These are phyloP conservation scores for Penicillium sp. DNA, from an alignment of 2,329 filamentous ascomycete species.

Conservation along the genomic window DNA sequence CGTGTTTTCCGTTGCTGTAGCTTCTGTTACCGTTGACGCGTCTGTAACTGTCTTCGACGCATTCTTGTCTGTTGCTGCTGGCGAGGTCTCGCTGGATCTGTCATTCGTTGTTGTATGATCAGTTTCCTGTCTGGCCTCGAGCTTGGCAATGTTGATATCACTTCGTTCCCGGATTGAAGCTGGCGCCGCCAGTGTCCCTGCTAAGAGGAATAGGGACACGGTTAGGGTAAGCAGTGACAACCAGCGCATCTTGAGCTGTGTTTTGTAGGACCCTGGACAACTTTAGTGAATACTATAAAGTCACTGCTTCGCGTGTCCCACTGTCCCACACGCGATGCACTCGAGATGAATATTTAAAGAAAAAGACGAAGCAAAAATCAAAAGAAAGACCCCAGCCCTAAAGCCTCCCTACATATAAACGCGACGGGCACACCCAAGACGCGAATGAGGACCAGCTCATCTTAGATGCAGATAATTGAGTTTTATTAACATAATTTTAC, in stretches of 20 bases:
- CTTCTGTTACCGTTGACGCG: slow-evolving; percentile 10
- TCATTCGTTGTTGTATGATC: slow-evolving; percentile 5
- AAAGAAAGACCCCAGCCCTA: slow-evolving; percentile 5
- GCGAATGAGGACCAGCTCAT: background rate
- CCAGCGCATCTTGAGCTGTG: slow-evolving; percentile 21
- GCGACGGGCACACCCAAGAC: background rate
- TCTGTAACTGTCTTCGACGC: slow-evolving; percentile 15
- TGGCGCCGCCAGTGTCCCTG: slow-evolving; percentile 19
- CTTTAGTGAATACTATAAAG: background rate
- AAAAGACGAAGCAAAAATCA: background rate
- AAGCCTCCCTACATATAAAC: slow-evolving; percentile 17
- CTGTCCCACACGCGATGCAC: background rate
- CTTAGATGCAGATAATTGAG: slow-evolving; percentile 8
- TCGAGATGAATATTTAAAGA: slow-evolving; percentile 2
- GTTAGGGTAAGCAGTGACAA: slow-evolving; percentile 8
- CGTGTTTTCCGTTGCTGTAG: slow-evolving; percentile 10
- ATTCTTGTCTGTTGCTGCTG: slow-evolving; percentile 11
- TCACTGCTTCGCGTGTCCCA: background rate
- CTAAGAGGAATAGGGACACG: slow-evolving; percentile 12
- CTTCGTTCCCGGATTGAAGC: background rate
- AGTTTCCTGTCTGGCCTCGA: slow-evolving; percentile 1
- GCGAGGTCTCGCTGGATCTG: slow-evolving; percentile 3
- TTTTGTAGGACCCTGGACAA: background rate
- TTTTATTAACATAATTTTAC: slow-evolving; percentile 10
- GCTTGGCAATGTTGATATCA: slow-evolving; percentile 4